Conservation (phyloP, 2,329 filamentous ascomycete species). For the Dendryphion nanum region DNA sequence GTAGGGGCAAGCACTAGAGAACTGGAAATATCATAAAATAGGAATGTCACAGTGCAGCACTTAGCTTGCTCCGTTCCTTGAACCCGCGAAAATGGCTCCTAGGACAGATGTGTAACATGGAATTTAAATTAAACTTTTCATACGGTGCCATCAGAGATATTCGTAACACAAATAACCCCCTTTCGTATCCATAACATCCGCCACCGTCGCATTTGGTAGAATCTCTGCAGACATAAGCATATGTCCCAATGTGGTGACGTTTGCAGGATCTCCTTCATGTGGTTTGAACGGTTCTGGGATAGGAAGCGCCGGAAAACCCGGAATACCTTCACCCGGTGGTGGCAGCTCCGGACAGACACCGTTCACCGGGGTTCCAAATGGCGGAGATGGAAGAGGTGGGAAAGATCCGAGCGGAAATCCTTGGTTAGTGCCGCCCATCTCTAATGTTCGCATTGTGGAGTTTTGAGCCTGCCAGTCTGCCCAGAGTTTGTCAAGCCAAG, state of each 20-base stretch:
- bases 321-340: no score
- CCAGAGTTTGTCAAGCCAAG: slow-evolving; percentile 22
- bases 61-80: no score
- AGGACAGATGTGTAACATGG: no score
- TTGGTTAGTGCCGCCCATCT: slow-evolving; percentile 16
- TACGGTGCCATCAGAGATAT: no score
- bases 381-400: slow-evolving; percentile 18
- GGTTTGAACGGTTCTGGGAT: neutral
- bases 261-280: slow-evolving; percentile 17
- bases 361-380: slow-evolving; percentile 4
- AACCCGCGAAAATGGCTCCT: no score
- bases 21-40: no score
- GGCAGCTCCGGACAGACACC: no score
- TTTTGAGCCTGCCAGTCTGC: slow-evolving; percentile 15
- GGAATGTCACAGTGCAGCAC: no score
- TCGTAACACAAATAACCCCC: slow-evolving; percentile 17
- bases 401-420: neutral
- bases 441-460: slow-evolving; percentile 3
- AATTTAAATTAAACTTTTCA: no score
- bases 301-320: neutral
- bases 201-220: slow-evolving; percentile 12
- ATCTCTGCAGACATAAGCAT: slow-evolving; percentile 13
- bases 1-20: no score
- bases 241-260: slow-evolving; percentile 15
- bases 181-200: slow-evolving; percentile 18